A percentile compares a stretch with the other conserved stretches of the same genome.
Evolutionary conservation across 2,329 filamentous ascomycete genomes (phyloP).

Genomic region (Monosporascus sp.): DNA sequence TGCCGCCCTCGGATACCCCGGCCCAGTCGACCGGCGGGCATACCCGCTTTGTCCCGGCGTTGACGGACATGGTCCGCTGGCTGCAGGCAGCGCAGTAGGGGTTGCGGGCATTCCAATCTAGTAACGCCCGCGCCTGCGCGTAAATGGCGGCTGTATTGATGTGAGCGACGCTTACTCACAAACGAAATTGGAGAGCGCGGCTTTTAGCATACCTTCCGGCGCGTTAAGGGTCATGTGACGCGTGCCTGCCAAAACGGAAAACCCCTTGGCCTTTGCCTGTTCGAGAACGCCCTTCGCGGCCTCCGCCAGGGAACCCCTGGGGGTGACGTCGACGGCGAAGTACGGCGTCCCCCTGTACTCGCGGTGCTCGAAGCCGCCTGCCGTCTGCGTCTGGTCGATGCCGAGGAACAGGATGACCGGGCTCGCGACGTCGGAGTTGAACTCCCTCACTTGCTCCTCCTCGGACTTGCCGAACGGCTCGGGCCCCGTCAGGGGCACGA

Average conservation of each 20-base stretch:
- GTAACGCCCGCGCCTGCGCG: slow-evolving; percentile 77
- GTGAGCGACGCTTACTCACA: background rate
- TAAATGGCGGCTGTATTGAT: slow-evolving; percentile 69
- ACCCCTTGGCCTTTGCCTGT: slow-evolving; percentile 52
- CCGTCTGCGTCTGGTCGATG: slow-evolving; percentile 57
- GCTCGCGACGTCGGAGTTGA: slow-evolving; percentile 62
- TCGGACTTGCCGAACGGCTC: slow-evolving; percentile 69
- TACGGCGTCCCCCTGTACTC: slow-evolving; percentile 75
- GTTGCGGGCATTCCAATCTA: slow-evolving; percentile 94
- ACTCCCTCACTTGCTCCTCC: slow-evolving; percentile 65
- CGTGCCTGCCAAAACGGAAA: slow-evolving; percentile 59
- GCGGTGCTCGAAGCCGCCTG: slow-evolving; percentile 51
- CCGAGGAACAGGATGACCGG: slow-evolving; percentile 82
- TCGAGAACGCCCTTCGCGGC: slow-evolving; percentile 57
- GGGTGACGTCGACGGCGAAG: slow-evolving; percentile 87
- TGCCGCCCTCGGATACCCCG: slow-evolving; percentile 32
- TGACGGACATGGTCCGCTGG: slow-evolving; percentile 70
- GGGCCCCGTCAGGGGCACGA: slow-evolving; percentile 64
- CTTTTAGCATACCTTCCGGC: slow-evolving; percentile 36
- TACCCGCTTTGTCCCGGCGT: slow-evolving; percentile 74
- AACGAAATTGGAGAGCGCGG: background rate
- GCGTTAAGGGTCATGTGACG: slow-evolving; percentile 39
- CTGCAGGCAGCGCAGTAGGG: slow-evolving; percentile 90
- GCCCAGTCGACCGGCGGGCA: slow-evolving; percentile 68
- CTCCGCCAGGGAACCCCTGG: slow-evolving; percentile 57